These are phyloP conservation scores for Gaultheria prostrata DNA, from an alignment of 148 eudicot species.

Conservation along the genomic window DNA sequence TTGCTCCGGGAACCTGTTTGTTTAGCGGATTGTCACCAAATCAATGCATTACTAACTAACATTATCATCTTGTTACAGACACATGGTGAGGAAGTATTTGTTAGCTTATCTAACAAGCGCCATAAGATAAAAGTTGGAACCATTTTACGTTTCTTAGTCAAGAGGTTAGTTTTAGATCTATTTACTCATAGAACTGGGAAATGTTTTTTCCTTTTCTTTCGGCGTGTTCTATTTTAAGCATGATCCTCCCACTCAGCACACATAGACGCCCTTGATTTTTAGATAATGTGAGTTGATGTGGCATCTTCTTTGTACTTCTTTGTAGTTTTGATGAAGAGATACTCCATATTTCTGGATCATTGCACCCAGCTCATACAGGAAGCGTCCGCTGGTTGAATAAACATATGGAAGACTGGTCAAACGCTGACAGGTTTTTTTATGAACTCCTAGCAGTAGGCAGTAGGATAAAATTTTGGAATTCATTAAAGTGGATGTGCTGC, in stretches of 20 bases:
- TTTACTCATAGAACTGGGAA: background rate
- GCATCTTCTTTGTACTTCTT: too few relatives aligned
- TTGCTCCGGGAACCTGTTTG: background rate
- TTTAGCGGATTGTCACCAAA: background rate
- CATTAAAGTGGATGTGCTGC: background rate
- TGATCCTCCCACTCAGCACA: background rate
- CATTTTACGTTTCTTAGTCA: constrained; percentile 62
- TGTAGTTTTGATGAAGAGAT: constrained; percentile 85
- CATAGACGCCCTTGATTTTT: background rate
- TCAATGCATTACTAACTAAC: background rate
- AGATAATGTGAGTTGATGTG: background rate
- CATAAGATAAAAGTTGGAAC: constrained; percentile 73
- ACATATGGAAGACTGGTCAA: constrained; percentile 39
- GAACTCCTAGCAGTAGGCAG: background rate
- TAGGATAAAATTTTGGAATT: background rate
- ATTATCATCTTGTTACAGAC: constrained; percentile 42
- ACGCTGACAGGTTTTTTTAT: constrained; percentile 45
- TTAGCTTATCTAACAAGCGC: constrained; percentile 53
- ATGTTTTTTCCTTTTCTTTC: background rate
- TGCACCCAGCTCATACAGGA: constrained; percentile 66
- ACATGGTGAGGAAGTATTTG: constrained; percentile 51
- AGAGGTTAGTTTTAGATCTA: constrained; percentile 43
- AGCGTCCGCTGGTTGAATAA: constrained; percentile 52
- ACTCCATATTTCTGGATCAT: constrained; percentile 73
- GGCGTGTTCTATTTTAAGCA: background rate